These are phyloP conservation scores for Fomitopsis palustris DNA, from an alignment of 1,284 basidiomycete genomes.

Conservation along the genomic window DNA sequence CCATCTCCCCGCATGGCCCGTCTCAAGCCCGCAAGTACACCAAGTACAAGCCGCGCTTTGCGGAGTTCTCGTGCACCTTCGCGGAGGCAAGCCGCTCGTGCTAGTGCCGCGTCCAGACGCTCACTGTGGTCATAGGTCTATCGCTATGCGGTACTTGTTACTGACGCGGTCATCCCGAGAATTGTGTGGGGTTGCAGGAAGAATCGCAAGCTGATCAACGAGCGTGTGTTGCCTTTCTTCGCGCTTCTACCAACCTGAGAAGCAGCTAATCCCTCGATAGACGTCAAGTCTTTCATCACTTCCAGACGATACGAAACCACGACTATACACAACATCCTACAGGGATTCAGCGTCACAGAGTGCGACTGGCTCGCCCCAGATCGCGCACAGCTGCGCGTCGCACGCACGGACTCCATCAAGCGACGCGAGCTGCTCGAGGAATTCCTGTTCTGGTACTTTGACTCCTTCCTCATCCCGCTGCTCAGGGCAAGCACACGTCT, in stretches of 20 bases:
- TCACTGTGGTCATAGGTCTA: conserved; percentile 50
- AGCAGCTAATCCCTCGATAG: conserved; percentile 35
- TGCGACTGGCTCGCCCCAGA: conserved; percentile 79
- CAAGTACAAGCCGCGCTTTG: conserved; percentile 69
- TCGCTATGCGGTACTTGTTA: conserved; percentile 61
- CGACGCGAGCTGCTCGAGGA: conserved; percentile 79
- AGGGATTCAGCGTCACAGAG: conserved; percentile 72
- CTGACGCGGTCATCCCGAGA: conserved; percentile 71
- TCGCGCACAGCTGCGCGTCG: conserved; percentile 45
- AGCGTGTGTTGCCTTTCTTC: conserved; percentile 59
- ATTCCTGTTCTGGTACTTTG: conserved; percentile 92
- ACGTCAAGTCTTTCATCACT: conserved; percentile 68
- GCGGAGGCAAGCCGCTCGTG: conserved; percentile 44
- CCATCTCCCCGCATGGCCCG: conserved; percentile 38
- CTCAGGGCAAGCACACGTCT: conserved; percentile 54
- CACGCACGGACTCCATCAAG: conserved; percentile 69
- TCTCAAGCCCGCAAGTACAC: conserved; percentile 45
- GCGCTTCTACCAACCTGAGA: too few relatives aligned
- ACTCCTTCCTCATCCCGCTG: conserved; percentile 79
- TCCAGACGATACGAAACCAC: conserved; percentile 80
- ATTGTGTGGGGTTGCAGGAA: conserved; percentile 74
- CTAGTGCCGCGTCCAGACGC: background rate
- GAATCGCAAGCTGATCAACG: conserved; percentile 65
- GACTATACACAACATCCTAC: conserved; percentile 77
- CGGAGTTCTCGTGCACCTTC: conserved; percentile 69